Base-by-base conservation (phyloP, 2,329 filamentous ascomycete genomes). In the Fusarium xylarioides region DNA sequence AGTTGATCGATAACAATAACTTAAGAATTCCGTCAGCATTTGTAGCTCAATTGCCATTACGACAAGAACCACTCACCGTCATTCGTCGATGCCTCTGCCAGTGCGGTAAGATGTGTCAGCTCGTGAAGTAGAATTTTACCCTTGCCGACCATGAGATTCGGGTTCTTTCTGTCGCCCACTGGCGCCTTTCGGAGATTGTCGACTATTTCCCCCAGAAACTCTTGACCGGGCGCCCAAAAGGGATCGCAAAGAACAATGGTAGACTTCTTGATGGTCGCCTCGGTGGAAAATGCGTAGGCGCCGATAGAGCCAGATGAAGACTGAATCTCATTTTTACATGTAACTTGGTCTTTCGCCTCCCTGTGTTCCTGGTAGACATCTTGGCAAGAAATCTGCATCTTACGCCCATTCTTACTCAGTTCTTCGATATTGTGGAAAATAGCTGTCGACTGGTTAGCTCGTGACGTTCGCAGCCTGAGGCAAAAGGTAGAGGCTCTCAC, bases 391-490 rank as follows among this genome's bases (percentile, higher is more conserved):
- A 50, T 50, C 28, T 50, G 47, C 28, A 50, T 50, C n/a, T 50
- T 50, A 21, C 21, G 28, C 6, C 30, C 47, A 11, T 32, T 50
- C n/a, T 23, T 23, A 1, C 11, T 34, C 8, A 50, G 11, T 34
- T 50, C 30, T 0, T 34, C 5, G 16, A 50, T 50, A 3, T 50
- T 50, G 21, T 50, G 28, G 47, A 50, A 50, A 3, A 50, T 34
- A 11, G 46, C 46, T 49, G 14, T 34, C 5, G 0, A 3, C 16
- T 6, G 0, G 28, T 49, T 30, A 49, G 28, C 19, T 30, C 7
- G 10, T n/a, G 19, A 6, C 19, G 0, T 30, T 47, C 10, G 7
- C 1, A n/a, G 14, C 28, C n/a, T 47, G 14, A 1, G 26, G 21
- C 4, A 30, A 16, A 5, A 19, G 14, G 8, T 3, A 18, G 43